Evolutionary conservation across 208 protist species (phyloP).

Genomic region (Trypanosoma melophagium): DNA sequence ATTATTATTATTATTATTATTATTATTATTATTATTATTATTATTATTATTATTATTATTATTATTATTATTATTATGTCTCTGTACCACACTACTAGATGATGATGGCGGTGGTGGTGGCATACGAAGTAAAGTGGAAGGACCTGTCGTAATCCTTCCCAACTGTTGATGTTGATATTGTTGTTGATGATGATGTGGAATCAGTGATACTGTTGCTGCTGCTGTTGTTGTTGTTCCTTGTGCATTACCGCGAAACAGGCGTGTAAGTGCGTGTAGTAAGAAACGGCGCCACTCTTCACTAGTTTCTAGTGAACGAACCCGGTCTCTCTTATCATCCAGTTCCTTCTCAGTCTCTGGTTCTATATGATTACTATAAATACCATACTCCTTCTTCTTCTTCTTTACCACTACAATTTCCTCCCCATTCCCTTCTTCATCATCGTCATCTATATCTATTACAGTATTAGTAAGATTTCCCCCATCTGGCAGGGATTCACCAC

Average conservation of each 20-base stretch:
- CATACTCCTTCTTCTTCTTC: constrained; percentile 8
- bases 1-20: not conserved
- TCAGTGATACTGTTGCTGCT: not conserved
- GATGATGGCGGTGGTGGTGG: constrained; percentile 1
- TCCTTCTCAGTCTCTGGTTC: not conserved
- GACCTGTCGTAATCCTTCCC: not conserved
- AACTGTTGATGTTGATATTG: not conserved
- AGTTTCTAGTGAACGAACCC: constrained; percentile 15
- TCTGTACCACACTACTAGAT: not conserved
- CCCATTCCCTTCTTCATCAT: not conserved
- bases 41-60: not conserved
- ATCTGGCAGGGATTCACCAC: not conserved
- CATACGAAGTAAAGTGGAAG: constrained; percentile 16
- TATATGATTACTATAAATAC: not conserved
- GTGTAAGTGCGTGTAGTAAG: constrained; percentile 31
- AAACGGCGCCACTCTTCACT: constrained; percentile 41
- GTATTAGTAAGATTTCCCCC: not conserved
- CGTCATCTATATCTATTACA: constrained; percentile 8
- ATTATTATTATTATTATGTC: not conserved
- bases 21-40: not conserved
- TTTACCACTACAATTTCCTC: constrained; percentile 23
- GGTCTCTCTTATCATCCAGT: constrained; percentile 10
- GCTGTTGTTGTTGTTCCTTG: not conserved
- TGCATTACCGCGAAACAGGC: constrained; percentile 27
- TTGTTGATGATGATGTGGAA: constrained; percentile 4